Evolutionary conservation across 2,329 filamentous ascomycete species (phyloP).

Genomic region (Penicillium sp.): DNA sequence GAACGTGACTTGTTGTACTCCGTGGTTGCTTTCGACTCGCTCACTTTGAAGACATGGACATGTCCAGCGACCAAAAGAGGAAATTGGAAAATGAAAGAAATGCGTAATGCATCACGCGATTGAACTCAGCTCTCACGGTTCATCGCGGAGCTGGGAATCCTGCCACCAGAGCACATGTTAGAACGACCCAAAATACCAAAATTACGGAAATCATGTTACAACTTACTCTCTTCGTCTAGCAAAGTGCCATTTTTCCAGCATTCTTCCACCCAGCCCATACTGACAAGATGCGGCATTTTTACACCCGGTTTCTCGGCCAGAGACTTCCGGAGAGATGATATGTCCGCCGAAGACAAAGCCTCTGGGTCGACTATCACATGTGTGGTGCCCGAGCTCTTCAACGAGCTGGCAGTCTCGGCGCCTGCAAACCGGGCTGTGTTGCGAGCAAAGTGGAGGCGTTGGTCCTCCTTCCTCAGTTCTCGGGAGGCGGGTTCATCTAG

Average conservation of each 20-base stretch:
- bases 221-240: conserved; percentile 70
- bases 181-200: background rate
- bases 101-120: background rate
- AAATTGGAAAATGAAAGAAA: background rate
- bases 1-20: background rate
- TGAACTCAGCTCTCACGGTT: background rate
- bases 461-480: background rate
- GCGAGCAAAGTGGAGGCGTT: conserved; percentile 47
- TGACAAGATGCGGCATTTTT: conserved; percentile 68
- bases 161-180: background rate
- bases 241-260: conserved; percentile 77
- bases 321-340: conserved; percentile 33
- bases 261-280: conserved; percentile 69
- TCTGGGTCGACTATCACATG: conserved; percentile 67
- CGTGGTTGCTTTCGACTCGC: background rate
- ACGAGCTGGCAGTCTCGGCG: conserved; percentile 56
- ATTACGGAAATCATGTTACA: background rate
- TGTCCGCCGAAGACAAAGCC: conserved; percentile 45
- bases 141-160: conserved; percentile 7
- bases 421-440: conserved; percentile 69
- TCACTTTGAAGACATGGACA: background rate
- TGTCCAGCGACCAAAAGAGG: background rate
- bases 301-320: conserved; percentile 35
- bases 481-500: background rate
- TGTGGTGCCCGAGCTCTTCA: conserved; percentile 60